Conservation (phyloP, 73 alveolate genomes). For the Tetrahymena elliotti region DNA sequence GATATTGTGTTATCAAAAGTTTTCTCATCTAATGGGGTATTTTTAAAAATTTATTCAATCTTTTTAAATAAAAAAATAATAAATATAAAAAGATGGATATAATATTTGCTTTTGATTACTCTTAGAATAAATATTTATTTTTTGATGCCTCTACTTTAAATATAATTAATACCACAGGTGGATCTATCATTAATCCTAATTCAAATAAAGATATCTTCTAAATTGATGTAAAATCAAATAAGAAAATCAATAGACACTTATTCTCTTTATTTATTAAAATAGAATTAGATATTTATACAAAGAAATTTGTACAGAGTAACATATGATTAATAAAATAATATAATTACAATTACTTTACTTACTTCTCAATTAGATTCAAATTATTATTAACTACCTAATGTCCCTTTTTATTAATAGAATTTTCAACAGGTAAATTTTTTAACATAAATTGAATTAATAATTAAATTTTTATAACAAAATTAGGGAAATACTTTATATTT, state of each 20-base stretch:
- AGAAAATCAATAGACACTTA: too few species aligned
- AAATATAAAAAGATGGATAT: background rate
- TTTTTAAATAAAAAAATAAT: too few species aligned
- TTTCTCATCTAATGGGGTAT: background rate
- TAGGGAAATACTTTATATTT: background rate
- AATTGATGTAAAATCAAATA: background rate
- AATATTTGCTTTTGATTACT: background rate
- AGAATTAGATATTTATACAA: background rate
- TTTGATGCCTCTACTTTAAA: background rate
- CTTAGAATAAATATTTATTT: too few species aligned
- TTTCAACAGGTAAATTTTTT: background rate
- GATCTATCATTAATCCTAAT: background rate
- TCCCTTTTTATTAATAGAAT: background rate
- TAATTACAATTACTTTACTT: too few species aligned
- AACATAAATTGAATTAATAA: too few species aligned
- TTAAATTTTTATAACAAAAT: too few species aligned
- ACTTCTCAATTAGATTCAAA: background rate
- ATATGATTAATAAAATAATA: background rate
- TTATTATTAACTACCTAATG: background rate
- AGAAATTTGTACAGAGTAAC: background rate
- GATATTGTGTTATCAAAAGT: background rate
- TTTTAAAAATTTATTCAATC: too few species aligned
- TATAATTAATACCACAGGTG: background rate
- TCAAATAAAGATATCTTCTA: background rate
- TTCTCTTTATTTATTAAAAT: too few species aligned